Evolutionary conservation across 2,329 filamentous ascomycete species (phyloP), one percentile per base, ranked within the genome.

Genomic region (Seiridium unicorne): DNA sequence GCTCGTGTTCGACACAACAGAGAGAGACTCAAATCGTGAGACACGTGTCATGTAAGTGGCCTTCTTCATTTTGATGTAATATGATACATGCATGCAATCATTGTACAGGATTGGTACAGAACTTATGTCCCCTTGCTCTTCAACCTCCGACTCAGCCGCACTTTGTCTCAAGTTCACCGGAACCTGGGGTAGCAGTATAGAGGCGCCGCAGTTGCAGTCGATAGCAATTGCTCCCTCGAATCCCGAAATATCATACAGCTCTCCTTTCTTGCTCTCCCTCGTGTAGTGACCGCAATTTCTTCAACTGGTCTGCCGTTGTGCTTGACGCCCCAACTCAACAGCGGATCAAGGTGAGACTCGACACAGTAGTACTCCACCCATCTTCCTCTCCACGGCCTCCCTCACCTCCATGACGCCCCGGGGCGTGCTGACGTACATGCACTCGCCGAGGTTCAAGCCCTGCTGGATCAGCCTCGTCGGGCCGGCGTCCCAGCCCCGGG

Each of bases 361-460:
- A 77, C 90, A 95, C 60, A 97, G 76, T 61, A 92, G 80, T 75
- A 92, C 74, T 0, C 93, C 93, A n/a, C 93, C 93, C 26, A 92
- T 79, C 77, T 87, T 90, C 79, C 86, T 88, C 73, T 90, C 88
- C 60, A 96, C 81, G 61, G 92, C 94, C 76, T 97, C 92, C 66
- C 93, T 82, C 34, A 87, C 82, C 79, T 97, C 93, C 70, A 97
- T 72, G 8, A 96, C 83, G 1, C 93, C 93, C 64, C 81, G 77
- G 69, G 92, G 88, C 18, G 93, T 97, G 11, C 82, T 86, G 55
- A 97, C 70, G 70, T 93, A 94, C 72, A 97, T 77, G 72, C 87
- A 89, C 81, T 97, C 93, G 60, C 93, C 93, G 11, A 95, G 79
- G 63, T 84, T 88, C 66, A 97, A 72, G 0, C 92, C 92, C 5